Percentiles rank a stretch among this genome's conserved stretches.
These are phyloP conservation scores for Hypholoma fasciculare DNA, from an alignment of 768 basidiomycete species.

Conservation along the genomic window DNA sequence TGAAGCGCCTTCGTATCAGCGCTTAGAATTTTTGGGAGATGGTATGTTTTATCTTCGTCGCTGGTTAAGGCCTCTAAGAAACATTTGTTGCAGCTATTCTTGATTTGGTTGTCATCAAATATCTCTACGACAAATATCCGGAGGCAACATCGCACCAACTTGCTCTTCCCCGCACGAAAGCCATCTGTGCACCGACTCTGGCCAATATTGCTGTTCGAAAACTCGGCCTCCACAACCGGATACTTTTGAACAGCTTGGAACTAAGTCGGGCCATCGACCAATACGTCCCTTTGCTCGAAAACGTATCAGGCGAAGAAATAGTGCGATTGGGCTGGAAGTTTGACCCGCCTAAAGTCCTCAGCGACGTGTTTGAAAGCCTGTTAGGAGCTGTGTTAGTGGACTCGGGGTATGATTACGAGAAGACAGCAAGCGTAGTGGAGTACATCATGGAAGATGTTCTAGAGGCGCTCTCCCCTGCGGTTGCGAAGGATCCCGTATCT, in stretches of 20 bases:
- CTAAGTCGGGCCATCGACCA: slow-evolving; percentile 63
- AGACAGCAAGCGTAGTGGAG: slow-evolving; percentile 59
- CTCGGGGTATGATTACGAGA: slow-evolving; percentile 72
- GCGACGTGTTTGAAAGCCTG: slow-evolving; percentile 84
- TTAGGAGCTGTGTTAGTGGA: slow-evolving; percentile 86
- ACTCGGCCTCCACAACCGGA: slow-evolving; percentile 65
- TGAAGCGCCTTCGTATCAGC: slow-evolving; percentile 67
- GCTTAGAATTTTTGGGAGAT: slow-evolving; percentile 89
- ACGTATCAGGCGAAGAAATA: slow-evolving; percentile 57
- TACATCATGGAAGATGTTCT: slow-evolving; percentile 69
- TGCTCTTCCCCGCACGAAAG: slow-evolving; percentile 65
- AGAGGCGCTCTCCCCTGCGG: slow-evolving; percentile 52
- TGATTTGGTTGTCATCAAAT: slow-evolving; percentile 69
- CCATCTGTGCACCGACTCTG: slow-evolving; percentile 73
- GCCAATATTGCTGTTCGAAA: slow-evolving; percentile 66
- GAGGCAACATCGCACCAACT: slow-evolving; percentile 75
- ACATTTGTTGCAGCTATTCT: slow-evolving; percentile 52
- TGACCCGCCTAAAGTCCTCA: slow-evolving; percentile 83
- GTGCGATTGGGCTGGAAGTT: slow-evolving; percentile 75
- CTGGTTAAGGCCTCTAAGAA: slow-evolving; percentile 6
- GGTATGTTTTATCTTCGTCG: slow-evolving; percentile 45
- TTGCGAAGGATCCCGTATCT: slow-evolving; percentile 72
- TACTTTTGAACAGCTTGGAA: slow-evolving; percentile 70
- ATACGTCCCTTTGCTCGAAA: slow-evolving; percentile 60
- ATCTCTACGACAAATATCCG: slow-evolving; percentile 71